Evolutionary conservation across 495 filamentous ascomycete species (phyloP).

Genomic region (Penicillium manginii): DNA sequence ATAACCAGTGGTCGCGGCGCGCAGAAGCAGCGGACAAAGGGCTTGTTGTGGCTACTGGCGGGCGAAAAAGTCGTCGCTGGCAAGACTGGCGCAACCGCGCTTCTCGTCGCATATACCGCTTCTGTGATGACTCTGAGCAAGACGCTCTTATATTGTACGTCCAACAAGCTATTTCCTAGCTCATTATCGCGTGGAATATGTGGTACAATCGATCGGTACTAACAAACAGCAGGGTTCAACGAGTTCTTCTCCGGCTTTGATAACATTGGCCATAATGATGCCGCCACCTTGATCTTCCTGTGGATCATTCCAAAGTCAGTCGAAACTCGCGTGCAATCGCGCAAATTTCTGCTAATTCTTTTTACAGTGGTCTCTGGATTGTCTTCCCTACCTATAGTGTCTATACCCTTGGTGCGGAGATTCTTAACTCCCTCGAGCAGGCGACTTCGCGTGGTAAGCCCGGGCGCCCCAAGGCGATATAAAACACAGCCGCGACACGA

Average conservation of each 20-base stretch:
- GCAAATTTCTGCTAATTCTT: neutral
- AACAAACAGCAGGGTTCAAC: conserved; percentile 61
- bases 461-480: conserved; percentile 42
- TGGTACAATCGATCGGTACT: neutral
- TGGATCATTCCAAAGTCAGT: conserved; percentile 86
- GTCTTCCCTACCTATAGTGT: conserved; percentile 72
- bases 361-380: conserved; percentile 74
- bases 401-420: conserved; percentile 69
- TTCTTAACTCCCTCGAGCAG: conserved; percentile 66
- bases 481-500: conserved; percentile 1
- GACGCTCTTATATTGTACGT: conserved; percentile 84
- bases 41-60: conserved; percentile 46
- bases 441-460: conserved; percentile 40
- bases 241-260: conserved; percentile 77
- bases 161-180: neutral
- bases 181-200: neutral
- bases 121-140: conserved; percentile 85
- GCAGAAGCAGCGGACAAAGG: conserved; percentile 38
- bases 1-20: conserved; percentile 34
- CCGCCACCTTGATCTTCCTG: conserved; percentile 58
- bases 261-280: conserved; percentile 77
- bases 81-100: conserved; percentile 60
- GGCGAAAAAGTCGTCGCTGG: conserved; percentile 60
- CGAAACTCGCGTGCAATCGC: neutral
- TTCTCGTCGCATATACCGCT: conserved; percentile 68